Evolutionary conservation across 2,329 filamentous ascomycete genomes (phyloP).

Genomic region (Raffaelea arxii): DNA sequence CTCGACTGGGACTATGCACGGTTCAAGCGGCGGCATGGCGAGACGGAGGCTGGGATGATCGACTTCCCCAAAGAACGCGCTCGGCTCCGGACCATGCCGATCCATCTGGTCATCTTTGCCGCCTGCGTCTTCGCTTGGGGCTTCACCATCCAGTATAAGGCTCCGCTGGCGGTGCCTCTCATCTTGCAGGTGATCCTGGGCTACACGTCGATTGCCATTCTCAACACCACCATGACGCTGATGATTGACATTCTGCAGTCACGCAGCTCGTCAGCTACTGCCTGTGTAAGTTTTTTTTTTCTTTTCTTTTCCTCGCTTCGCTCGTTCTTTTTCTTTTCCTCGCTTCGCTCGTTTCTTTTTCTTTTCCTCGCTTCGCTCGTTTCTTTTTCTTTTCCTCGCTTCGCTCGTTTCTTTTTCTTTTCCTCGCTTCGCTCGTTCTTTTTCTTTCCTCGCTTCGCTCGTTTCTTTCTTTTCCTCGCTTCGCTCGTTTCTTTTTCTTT

Average conservation of each 20-base stretch:
- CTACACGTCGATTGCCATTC: conserved; percentile 20
- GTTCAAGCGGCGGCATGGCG: conserved; percentile 9
- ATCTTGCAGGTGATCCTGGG: conserved; percentile 18
- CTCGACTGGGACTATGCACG: conserved; percentile 20
- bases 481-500: too few relatives aligned
- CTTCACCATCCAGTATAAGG: conserved; percentile 15
- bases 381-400: too few relatives aligned
- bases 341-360: too few relatives aligned
- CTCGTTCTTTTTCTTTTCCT: too few relatives aligned
- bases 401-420: too few relatives aligned
- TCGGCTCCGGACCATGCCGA: conserved; percentile 17
- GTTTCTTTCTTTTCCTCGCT: too few relatives aligned
- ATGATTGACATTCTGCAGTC: conserved; percentile 21
- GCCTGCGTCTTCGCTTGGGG: conserved; percentile 19
- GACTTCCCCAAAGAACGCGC: conserved; percentile 19
- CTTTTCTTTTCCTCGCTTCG: too few relatives aligned
- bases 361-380: too few relatives aligned
- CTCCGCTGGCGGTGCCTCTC: conserved; percentile 16
- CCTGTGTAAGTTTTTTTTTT: conserved; percentile 11
- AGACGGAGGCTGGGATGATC: not conserved
- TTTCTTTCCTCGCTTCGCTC: too few relatives aligned
- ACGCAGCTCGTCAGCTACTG: conserved; percentile 19
- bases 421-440: too few relatives aligned
- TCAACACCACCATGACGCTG: conserved; percentile 22
- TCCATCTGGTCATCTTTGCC: conserved; percentile 15